phyloP scores from a whole-genome alignment of 2,329 filamentous ascomycete genomes.

The Pestalotiopsis sp. region DNA sequence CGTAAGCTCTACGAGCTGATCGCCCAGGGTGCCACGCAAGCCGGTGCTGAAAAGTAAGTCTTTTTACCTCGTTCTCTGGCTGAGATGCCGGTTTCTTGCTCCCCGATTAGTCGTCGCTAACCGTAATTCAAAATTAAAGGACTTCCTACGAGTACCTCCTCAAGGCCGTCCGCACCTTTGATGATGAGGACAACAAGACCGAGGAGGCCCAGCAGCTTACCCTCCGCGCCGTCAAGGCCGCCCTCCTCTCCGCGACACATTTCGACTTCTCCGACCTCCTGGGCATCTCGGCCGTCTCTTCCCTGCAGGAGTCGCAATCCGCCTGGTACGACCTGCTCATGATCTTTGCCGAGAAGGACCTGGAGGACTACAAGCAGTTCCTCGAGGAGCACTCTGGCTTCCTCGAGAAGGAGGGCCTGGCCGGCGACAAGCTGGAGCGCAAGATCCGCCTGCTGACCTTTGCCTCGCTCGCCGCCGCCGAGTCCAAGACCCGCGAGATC shows the following conservation, averaged over 20 bases:
- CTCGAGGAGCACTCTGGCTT: slow-evolving; percentile 87
- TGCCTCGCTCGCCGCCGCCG: slow-evolving; percentile 82
- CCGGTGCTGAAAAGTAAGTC: slow-evolving; percentile 75
- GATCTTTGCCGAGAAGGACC: slow-evolving; percentile 90
- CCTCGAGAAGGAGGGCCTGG: slow-evolving; percentile 74
- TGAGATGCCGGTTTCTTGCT: background rate
- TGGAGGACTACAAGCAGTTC: slow-evolving; percentile 96
- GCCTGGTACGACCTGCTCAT: slow-evolving; percentile 91
- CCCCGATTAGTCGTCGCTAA: background rate
- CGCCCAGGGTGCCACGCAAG: slow-evolving; percentile 77
- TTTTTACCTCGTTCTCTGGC: background rate
- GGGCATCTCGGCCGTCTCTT: slow-evolving; percentile 81
- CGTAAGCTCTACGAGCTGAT: slow-evolving; percentile 85
- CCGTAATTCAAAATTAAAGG: slow-evolving; percentile 31
- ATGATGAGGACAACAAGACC: slow-evolving; percentile 58
- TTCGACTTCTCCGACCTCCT: slow-evolving; percentile 82
- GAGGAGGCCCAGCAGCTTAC: slow-evolving; percentile 64
- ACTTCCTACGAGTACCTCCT: slow-evolving; percentile 69
- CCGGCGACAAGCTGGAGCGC: slow-evolving; percentile 76
- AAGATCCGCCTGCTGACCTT: slow-evolving; percentile 98
- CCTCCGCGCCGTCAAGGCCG: slow-evolving; percentile 57
- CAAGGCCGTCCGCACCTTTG: slow-evolving; percentile 64
- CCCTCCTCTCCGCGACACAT: slow-evolving; percentile 54
- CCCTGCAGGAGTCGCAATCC: slow-evolving; percentile 81
- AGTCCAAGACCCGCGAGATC: slow-evolving; percentile 76